Percentiles rank a stretch among this genome's conserved stretches.
Conservation (phyloP, 345 rosid species). For the Ceriops zippeliana region DNA sequence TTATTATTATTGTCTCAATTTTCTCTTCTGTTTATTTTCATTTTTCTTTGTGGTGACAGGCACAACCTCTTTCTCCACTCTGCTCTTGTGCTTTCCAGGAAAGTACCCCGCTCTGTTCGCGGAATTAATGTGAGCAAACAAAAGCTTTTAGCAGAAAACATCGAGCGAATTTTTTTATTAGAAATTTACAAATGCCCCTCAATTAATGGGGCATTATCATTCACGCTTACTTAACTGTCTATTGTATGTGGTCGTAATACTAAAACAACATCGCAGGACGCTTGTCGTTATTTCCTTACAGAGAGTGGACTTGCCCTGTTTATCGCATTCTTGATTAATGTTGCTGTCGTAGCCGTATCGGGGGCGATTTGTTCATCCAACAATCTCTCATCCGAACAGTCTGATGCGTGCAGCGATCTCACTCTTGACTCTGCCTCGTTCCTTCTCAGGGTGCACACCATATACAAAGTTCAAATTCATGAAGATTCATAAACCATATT, state of each 20-base stretch:
- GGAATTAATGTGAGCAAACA: slow-evolving; percentile 42
- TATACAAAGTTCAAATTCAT: background rate
- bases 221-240: background rate
- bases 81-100: slow-evolving; percentile 38
- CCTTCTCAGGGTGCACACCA: slow-evolving; percentile 49
- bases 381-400: slow-evolving; percentile 22
- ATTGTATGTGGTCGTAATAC: background rate
- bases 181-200: too few relatives aligned
- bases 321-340: slow-evolving; percentile 58
- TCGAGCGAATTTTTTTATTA: too few relatives aligned
- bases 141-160: background rate
- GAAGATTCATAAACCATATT: too few relatives aligned
- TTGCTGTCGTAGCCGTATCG: slow-evolving; percentile 51
- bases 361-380: slow-evolving; percentile 46
- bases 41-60: slow-evolving; percentile 18
- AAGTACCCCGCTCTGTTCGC: slow-evolving; percentile 41
- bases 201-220: background rate
- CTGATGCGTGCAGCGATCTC: slow-evolving; percentile 43
- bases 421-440: slow-evolving; percentile 66
- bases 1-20: background rate
- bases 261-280: slow-evolving; percentile 34
- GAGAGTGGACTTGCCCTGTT: slow-evolving; percentile 65
- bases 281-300: slow-evolving; percentile 54
- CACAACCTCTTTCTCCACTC: slow-evolving; percentile 48
- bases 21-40: background rate